phyloP scores from a whole-genome alignment of 164 flowering plant species.

The Magnolia officinalis region DNA sequence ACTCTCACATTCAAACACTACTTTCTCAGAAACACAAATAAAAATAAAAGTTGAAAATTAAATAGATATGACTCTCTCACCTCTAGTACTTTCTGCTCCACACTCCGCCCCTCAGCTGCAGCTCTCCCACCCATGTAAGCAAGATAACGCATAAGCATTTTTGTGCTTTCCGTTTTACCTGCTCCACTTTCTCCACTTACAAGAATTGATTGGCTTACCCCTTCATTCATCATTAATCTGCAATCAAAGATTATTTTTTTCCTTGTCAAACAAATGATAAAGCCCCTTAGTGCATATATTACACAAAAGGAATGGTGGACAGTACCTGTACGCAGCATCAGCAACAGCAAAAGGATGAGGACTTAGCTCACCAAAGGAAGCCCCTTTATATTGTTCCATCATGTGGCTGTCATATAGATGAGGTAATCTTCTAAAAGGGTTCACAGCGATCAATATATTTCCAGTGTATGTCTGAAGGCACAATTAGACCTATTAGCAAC shows the following conservation, averaged over 20 bases:
- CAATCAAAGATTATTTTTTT: conserved; percentile 7
- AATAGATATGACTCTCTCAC: conserved; percentile 23
- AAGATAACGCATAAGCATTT: conserved; percentile 91
- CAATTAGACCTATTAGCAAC: conserved; percentile 10
- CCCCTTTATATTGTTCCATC: conserved; percentile 98
- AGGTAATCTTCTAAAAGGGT: conserved; percentile 87
- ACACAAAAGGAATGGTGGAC: neutral
- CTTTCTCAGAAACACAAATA: neutral
- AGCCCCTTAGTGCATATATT: neutral
- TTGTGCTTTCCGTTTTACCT: conserved; percentile 98
- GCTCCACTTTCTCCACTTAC: conserved; percentile 99
- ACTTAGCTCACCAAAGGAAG: conserved; percentile 90
- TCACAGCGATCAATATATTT: conserved; percentile 93
- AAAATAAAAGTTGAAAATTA: neutral
- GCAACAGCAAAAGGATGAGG: conserved; percentile 99
- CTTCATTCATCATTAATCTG: conserved; percentile 83
- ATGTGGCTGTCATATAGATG: conserved; percentile 89
- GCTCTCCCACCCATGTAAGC: conserved; percentile 92
- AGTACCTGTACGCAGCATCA: conserved; percentile 94
- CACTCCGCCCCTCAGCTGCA: conserved; percentile 57
- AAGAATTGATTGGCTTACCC: conserved; percentile 86
- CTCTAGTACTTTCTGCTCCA: conserved; percentile 89
- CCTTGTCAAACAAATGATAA: neutral
- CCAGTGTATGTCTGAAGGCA: conserved; percentile 88
- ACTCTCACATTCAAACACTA: neutral